These are phyloP conservation scores for Cladosporium sp. DNA, from an alignment of 2,329 filamentous ascomycete genomes.

Conservation along the genomic window DNA sequence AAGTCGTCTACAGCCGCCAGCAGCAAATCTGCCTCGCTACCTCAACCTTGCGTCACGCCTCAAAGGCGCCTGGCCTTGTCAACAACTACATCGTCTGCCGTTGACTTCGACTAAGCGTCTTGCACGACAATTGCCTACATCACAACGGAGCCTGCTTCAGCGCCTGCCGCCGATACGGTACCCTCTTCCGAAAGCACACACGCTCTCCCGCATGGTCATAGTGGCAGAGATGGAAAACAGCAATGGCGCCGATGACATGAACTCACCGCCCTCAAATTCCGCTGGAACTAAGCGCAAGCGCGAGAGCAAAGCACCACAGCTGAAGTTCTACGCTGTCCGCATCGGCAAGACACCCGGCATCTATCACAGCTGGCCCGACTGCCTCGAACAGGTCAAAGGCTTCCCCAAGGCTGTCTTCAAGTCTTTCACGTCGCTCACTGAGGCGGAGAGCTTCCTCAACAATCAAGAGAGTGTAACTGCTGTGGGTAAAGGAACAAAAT, in stretches of 20 bases:
- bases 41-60: constrained; percentile 3
- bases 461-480: constrained; percentile 41
- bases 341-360: constrained; percentile 61
- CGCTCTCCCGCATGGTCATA: constrained; percentile 1
- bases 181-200: background rate
- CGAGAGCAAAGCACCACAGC: constrained; percentile 36
- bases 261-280: constrained; percentile 4
- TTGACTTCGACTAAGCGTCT: constrained; percentile 6
- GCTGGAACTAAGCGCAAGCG: constrained; percentile 58
- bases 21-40: constrained; percentile 16
- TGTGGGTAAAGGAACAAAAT: constrained; percentile 44
- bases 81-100: constrained; percentile 10
- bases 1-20: background rate
- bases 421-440: constrained; percentile 69
- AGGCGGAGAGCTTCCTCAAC: constrained; percentile 78
- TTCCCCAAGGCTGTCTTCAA: constrained; percentile 62
- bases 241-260: constrained; percentile 24
- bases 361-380: constrained; percentile 64
- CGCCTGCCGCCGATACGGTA: background rate
- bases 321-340: constrained; percentile 66
- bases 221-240: constrained; percentile 31
- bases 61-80: constrained; percentile 13
- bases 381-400: constrained; percentile 61
- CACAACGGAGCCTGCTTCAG: background rate
- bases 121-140: background rate